Percentiles rank a stretch among this genome's conserved stretches.
These are phyloP conservation scores for Hygrophila difformis DNA, from an alignment of 257 asterid species.

Conservation along the genomic window DNA sequence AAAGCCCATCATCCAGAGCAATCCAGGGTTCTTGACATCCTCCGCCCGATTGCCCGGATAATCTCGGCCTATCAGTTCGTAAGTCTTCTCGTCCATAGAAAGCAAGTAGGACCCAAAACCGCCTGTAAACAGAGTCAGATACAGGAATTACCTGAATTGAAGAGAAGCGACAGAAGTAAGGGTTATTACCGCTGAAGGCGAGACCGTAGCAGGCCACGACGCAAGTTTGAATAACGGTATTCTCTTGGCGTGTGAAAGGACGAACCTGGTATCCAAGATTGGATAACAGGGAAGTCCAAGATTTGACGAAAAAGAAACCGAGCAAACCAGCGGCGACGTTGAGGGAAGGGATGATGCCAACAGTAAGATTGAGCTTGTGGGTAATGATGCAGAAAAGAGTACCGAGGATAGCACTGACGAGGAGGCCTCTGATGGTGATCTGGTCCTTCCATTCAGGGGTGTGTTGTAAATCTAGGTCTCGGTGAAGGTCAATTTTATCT, in stretches of 20 bases:
- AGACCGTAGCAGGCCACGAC: constrained; percentile 98
- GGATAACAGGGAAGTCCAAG: constrained; percentile 61
- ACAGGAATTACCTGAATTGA: neutral
- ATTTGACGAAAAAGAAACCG: constrained; percentile 80
- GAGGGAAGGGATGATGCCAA: constrained; percentile 90
- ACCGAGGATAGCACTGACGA: constrained; percentile 74
- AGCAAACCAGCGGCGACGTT: constrained; percentile 94
- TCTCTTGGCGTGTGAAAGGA: constrained; percentile 89
- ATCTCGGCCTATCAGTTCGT: constrained; percentile 77
- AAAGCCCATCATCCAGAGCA: constrained; percentile 93
- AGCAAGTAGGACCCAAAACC: constrained; percentile 92
- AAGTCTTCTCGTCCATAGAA: constrained; percentile 91
- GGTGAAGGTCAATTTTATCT: constrained; percentile 12
- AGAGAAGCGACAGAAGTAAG: neutral
- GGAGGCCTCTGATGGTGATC: constrained; percentile 79
- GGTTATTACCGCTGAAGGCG: constrained; percentile 83
- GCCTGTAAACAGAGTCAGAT: constrained; percentile 37
- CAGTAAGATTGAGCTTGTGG: constrained; percentile 91
- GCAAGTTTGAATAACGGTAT: constrained; percentile 91
- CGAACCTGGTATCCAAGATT: constrained; percentile 42
- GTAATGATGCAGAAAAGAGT: constrained; percentile 80
- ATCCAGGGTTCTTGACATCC: constrained; percentile 92
- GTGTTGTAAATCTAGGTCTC: constrained; percentile 15
- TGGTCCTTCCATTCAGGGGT: constrained; percentile 86
- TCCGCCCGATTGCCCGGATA: constrained; percentile 89